Percentiles rank a stretch among this genome's conserved stretches.
Evolutionary conservation across 768 basidiomycete species (phyloP).

Genomic region (Gelatoporia subvermispora): DNA sequence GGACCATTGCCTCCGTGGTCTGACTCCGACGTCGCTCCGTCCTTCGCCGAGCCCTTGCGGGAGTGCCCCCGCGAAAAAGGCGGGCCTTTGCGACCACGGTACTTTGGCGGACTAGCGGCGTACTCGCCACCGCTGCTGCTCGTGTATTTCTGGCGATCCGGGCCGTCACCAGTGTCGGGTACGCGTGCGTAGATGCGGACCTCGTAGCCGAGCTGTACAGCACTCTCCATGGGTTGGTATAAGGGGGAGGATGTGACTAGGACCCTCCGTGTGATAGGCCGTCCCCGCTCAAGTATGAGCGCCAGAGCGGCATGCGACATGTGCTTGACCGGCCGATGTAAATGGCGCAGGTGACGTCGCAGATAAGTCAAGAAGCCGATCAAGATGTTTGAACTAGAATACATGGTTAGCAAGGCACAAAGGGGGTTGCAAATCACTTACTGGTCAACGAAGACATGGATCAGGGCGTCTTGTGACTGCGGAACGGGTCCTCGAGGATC

Average conservation of each 20-base stretch:
- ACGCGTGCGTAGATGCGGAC: slow-evolving; percentile 67
- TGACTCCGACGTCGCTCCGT: slow-evolving; percentile 26
- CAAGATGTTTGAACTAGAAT: slow-evolving; percentile 78
- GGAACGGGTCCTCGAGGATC: slow-evolving; percentile 34
- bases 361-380: slow-evolving; percentile 75
- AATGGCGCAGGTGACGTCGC: slow-evolving; percentile 46
- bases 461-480: slow-evolving; percentile 25
- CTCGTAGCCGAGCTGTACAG: slow-evolving; percentile 71
- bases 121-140: slow-evolving; percentile 14
- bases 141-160: slow-evolving; percentile 41
- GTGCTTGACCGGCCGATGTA: slow-evolving; percentile 37
- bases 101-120: slow-evolving; percentile 3
- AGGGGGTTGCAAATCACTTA: slow-evolving; percentile 28
- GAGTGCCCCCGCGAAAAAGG: slow-evolving; percentile 15
- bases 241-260: slow-evolving; percentile 79
- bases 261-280: slow-evolving; percentile 68
- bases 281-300: slow-evolving; percentile 77
- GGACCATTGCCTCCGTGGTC: slow-evolving; percentile 19
- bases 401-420: neutral
- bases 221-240: slow-evolving; percentile 75
- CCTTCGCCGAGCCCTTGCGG: slow-evolving; percentile 17
- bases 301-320: slow-evolving; percentile 76
- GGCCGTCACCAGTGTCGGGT: slow-evolving; percentile 60
- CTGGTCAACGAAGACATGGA: slow-evolving; percentile 55
- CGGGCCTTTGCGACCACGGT: slow-evolving; percentile 13